phyloP scores from a whole-genome alignment of 768 basidiomycete species.

The Leccinum truebloodii region DNA sequence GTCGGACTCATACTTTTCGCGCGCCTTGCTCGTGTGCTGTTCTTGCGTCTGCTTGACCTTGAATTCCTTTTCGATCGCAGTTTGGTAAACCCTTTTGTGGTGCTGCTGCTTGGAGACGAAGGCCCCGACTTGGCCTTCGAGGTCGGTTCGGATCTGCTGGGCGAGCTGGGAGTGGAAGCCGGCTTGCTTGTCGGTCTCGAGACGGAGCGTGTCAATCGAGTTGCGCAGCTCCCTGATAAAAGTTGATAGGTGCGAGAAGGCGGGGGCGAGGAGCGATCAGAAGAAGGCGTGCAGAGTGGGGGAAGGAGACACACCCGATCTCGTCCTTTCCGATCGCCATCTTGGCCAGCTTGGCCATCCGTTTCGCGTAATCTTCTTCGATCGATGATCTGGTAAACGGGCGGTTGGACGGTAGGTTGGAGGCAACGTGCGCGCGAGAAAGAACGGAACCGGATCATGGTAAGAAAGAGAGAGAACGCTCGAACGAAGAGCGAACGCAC shows the following conservation, averaged over 20 bases:
- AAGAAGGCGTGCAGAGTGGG: background rate
- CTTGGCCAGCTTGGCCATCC: conserved; percentile 78
- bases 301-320: conserved; percentile 69
- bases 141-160: conserved; percentile 69
- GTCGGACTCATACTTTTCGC: conserved; percentile 92
- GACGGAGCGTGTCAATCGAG: conserved; percentile 74
- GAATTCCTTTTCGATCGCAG: conserved; percentile 84
- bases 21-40: conserved; percentile 80
- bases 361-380: conserved; percentile 95
- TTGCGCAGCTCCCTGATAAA: conserved; percentile 71
- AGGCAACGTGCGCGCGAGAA: background rate
- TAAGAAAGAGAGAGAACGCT: background rate
- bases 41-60: conserved; percentile 89
- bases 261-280: background rate
- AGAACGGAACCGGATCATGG: background rate
- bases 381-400: conserved; percentile 63
- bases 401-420: background rate
- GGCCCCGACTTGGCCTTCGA: conserved; percentile 63
- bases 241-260: background rate
- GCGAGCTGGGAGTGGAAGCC: conserved; percentile 72
- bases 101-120: conserved; percentile 68
- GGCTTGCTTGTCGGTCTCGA: conserved; percentile 85
- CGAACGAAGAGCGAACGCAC: conserved; percentile 42
- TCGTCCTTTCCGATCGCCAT: conserved; percentile 81
- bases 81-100: conserved; percentile 73